Evolutionary conservation across 768 basidiomycete species (phyloP).

Genomic region (Lactarius sanguifluus): DNA sequence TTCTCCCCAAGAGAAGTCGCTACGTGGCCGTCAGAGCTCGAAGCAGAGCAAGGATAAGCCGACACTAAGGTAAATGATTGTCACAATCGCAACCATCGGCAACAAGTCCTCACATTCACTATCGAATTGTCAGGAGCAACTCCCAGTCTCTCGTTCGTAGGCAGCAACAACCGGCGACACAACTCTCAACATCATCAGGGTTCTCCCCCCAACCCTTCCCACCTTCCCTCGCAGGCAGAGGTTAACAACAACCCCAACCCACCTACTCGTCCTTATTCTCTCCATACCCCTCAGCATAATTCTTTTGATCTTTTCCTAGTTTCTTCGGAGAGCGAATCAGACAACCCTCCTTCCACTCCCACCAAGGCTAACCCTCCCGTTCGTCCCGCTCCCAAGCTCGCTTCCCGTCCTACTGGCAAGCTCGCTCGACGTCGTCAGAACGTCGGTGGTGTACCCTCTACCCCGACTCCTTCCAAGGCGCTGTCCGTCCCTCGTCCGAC

Average conservation of each 20-base stretch:
- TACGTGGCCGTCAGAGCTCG: slow-evolving; percentile 38
- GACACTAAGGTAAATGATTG: slow-evolving; percentile 40
- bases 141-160: slow-evolving; percentile 45
- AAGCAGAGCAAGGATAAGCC: slow-evolving; percentile 47
- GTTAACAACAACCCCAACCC: slow-evolving; percentile 36
- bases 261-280: slow-evolving; percentile 33
- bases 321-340: slow-evolving; percentile 39
- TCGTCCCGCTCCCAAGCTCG: slow-evolving; percentile 42
- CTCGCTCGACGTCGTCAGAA: slow-evolving; percentile 58
- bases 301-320: slow-evolving; percentile 51
- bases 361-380: slow-evolving; percentile 32
- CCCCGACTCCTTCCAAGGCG: slow-evolving; percentile 45
- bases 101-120: not conserved
- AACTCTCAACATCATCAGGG: slow-evolving; percentile 52
- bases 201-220: slow-evolving; percentile 51
- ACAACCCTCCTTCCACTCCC: slow-evolving; percentile 37
- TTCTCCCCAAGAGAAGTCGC: slow-evolving; percentile 34
- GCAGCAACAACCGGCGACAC: slow-evolving; percentile 46
- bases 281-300: slow-evolving; percentile 39
- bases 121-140: slow-evolving; percentile 40
- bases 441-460: slow-evolving; percentile 33
- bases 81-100: not conserved
- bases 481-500: slow-evolving; percentile 50
- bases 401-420: slow-evolving; percentile 53
- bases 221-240: slow-evolving; percentile 67